A percentile compares a stretch with the other conserved stretches of the same genome.
phyloP scores from a whole-genome alignment of 1,284 basidiomycete species.

The Leucoagaricus sp. region DNA sequence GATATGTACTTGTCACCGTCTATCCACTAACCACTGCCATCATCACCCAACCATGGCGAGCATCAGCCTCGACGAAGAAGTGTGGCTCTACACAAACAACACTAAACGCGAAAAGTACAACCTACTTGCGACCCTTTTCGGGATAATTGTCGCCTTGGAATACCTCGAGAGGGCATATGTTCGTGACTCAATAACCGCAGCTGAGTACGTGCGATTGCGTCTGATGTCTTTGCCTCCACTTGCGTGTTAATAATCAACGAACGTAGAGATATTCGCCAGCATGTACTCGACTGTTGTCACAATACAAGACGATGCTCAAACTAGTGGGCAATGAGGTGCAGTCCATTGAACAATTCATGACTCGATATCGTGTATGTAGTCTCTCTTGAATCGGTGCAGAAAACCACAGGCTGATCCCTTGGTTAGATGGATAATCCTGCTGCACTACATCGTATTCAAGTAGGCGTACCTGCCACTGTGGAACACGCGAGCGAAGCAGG shows the following conservation, averaged over 20 bases:
- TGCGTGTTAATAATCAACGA: conserved; percentile 11
- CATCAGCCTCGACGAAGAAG: conserved; percentile 86
- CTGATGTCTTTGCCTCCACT: not conserved
- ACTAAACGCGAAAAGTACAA: conserved; percentile 90
- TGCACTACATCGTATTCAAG: conserved; percentile 85
- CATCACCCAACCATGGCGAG: too few species aligned
- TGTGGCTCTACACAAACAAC: conserved; percentile 85
- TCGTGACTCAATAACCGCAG: conserved; percentile 86
- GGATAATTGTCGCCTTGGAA: conserved; percentile 89
- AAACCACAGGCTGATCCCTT: conserved; percentile 5
- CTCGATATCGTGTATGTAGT: conserved; percentile 78
- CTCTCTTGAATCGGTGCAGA: not conserved
- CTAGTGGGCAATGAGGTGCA: conserved; percentile 85
- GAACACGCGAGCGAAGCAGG: conserved; percentile 86
- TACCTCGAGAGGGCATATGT: conserved; percentile 97
- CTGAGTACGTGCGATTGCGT: conserved; percentile 66
- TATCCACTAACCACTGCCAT: too few species aligned
- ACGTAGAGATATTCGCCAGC: conserved; percentile 92
- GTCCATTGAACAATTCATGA: conserved; percentile 90
- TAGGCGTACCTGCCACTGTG: conserved; percentile 95
- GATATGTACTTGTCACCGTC: too few species aligned
- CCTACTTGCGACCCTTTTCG: conserved; percentile 88
- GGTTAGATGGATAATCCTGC: conserved; percentile 92
- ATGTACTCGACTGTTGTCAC: conserved; percentile 88
- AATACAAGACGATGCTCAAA: conserved; percentile 97